phyloP scores from a whole-genome alignment of 805 yeast genomes.

The Ogataea trehalophila region DNA sequence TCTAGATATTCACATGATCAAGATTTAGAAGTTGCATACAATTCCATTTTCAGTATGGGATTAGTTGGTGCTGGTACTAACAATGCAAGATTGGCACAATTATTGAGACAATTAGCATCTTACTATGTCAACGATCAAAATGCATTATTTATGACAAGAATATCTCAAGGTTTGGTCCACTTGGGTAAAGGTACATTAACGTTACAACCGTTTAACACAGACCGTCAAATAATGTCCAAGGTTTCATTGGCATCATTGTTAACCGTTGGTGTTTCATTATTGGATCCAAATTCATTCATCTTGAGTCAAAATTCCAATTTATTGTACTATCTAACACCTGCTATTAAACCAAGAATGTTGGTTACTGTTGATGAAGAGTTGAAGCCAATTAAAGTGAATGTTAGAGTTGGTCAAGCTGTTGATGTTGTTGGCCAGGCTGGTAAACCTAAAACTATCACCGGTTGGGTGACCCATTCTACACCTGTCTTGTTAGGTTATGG shows the following conservation, averaged over 20 bases:
- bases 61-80: constrained; percentile 98
- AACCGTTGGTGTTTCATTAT: constrained; percentile 75
- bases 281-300: constrained; percentile 82
- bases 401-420: constrained; percentile 97
- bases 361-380: constrained; percentile 88
- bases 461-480: constrained; percentile 98
- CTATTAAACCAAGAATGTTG: constrained; percentile 88
- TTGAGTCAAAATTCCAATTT: constrained; percentile 71
- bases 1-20: constrained; percentile 96
- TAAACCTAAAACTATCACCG: constrained; percentile 96
- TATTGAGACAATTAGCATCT: constrained; percentile 89
- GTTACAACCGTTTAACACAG: constrained; percentile 83
- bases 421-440: constrained; percentile 99
- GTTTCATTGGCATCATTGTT: constrained; percentile 86
- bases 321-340: constrained; percentile 80
- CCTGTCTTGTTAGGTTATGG: constrained; percentile 93
- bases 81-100: constrained; percentile 95
- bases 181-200: constrained; percentile 95
- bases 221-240: constrained; percentile 80
- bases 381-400: constrained; percentile 90
- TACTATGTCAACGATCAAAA: constrained; percentile 90
- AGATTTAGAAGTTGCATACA: constrained; percentile 89
- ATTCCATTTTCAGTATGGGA: constrained; percentile 96
- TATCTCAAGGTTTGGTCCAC: constrained; percentile 93
- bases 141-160: constrained; percentile 84